Evolutionary conservation across 1,284 basidiomycete genomes (phyloP).

Genomic region (Heliocybe sulcata): DNA sequence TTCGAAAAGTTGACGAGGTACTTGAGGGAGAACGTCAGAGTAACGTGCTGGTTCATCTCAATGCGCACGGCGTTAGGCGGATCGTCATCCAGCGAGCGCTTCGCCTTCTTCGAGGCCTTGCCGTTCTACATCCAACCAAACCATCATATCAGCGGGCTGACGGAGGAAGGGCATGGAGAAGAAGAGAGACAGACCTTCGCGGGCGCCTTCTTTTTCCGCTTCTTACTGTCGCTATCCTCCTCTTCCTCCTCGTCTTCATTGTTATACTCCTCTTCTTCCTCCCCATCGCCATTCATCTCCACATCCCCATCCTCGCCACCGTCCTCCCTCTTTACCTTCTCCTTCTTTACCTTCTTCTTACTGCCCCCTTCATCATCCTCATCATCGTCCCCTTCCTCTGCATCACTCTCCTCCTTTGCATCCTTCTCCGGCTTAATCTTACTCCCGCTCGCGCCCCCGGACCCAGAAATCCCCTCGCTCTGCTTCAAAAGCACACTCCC

Average conservation of each 20-base stretch:
- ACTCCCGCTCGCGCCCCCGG: constrained; percentile 44
- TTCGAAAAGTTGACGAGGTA: constrained; percentile 98
- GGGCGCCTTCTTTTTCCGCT: constrained; percentile 59
- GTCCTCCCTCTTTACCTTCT: constrained; percentile 40
- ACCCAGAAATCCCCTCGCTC: constrained; percentile 36
- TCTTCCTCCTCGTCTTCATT: constrained; percentile 35
- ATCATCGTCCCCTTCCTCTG: constrained; percentile 27
- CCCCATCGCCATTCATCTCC: constrained; percentile 24
- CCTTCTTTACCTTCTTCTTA: constrained; percentile 33
- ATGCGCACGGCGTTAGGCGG: constrained; percentile 60
- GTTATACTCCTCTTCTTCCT: constrained; percentile 11
- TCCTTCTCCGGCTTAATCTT: constrained; percentile 19
- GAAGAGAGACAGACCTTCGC: constrained; percentile 35
- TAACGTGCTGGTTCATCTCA: constrained; percentile 87
- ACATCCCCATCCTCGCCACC: constrained; percentile 35
- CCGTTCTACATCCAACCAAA: constrained; percentile 39
- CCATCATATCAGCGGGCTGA: too few relatives aligned
- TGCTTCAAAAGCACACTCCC: constrained; percentile 87
- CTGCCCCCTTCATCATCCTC: constrained; percentile 29
- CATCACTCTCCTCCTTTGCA: constrained; percentile 37
- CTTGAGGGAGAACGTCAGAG: constrained; percentile 93
- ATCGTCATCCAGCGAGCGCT: constrained; percentile 36
- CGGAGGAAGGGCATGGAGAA: too few relatives aligned
- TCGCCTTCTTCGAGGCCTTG: constrained; percentile 44
- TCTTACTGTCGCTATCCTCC: constrained; percentile 43